Base-by-base conservation (phyloP, 192 early-diverging fungal genomes). In the Podila epicladia region DNA sequence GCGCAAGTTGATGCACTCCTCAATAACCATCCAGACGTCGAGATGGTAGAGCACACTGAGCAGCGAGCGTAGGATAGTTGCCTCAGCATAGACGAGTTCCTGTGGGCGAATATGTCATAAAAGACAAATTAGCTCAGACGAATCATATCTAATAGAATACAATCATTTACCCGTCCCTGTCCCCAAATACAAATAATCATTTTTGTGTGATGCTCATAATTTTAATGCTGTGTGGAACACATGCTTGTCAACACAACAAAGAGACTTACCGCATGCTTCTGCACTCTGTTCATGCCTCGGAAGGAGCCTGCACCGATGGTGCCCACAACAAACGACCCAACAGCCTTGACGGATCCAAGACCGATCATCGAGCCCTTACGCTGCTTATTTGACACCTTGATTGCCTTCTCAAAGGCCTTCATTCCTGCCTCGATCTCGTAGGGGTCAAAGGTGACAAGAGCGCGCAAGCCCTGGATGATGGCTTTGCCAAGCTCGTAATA, bases 31-130 rank as follows among this genome's bases (percentile, higher is more conserved):
- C 58, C 95, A 84, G 33, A 94, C 69, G 69, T 93, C 95, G 48
- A 93, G 86, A 69, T 96, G 93, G 58, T 88, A 87, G 35, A 94
- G 76, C 33, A 96, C 88, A 62, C 89, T 91, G 28, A 97, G 85
- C 35, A 94, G 72, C 9, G 94, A 90, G 29, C 92, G 91, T 65
- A 96, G 55, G 59, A 96, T 83, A 51, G 89, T 87, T 5, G 90
- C 85, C 49, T 97, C 96, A 11, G 95, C 95, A 64, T 91, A 90
- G 9, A 95, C 89, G 48, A 97, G 86, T 86, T 97, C 96, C 69
- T 70, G 24, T 82, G 83, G 6, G 22, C 24, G 6, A 45, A 45
- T 45, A 45, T 2, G 41, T 45, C 15, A 41, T 41, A 11, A 12
- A 6, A 45, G 38, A 45, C 41, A 17, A 37, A 45, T 45, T 45